These are phyloP conservation scores for Wickerhamiella musiphila DNA, from an alignment of 805 yeast species.

Conservation along the genomic window DNA sequence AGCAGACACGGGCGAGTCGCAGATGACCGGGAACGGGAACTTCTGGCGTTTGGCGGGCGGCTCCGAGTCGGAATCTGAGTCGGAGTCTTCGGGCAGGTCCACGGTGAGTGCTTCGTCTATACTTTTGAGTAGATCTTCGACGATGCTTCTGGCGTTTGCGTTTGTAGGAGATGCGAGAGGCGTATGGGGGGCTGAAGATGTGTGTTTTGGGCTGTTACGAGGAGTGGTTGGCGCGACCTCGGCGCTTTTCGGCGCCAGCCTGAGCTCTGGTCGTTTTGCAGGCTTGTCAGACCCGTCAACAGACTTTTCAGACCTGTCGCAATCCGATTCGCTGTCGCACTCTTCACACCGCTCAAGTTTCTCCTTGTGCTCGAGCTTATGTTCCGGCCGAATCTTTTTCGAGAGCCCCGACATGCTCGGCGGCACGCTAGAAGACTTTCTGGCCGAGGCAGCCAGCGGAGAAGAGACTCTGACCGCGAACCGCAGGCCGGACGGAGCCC, in stretches of 20 bases:
- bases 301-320: neutral
- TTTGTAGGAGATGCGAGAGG: neutral
- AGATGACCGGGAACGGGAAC: conserved; percentile 35
- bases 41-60: conserved; percentile 24
- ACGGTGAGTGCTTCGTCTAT: too few relatives aligned
- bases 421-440: too few relatives aligned
- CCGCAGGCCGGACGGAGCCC: conserved; percentile 2
- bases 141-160: too few relatives aligned
- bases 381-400: too few relatives aligned
- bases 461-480: conserved; percentile 16
- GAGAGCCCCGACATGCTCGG: too few relatives aligned
- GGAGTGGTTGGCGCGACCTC: too few relatives aligned
- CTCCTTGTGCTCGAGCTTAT: too few relatives aligned
- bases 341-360: neutral
- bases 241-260: too few relatives aligned
- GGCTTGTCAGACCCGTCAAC: neutral
- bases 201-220: neutral
- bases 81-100: too few relatives aligned
- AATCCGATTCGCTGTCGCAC: neutral
- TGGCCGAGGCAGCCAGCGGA: conserved; percentile 12
- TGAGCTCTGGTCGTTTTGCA: too few relatives aligned
- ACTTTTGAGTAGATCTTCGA: too few relatives aligned
- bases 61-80: too few relatives aligned
- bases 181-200: neutral
- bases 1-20: neutral